phyloP scores from a whole-genome alignment of 257 asterid genomes.

The Salvia miltiorrhiza region DNA sequence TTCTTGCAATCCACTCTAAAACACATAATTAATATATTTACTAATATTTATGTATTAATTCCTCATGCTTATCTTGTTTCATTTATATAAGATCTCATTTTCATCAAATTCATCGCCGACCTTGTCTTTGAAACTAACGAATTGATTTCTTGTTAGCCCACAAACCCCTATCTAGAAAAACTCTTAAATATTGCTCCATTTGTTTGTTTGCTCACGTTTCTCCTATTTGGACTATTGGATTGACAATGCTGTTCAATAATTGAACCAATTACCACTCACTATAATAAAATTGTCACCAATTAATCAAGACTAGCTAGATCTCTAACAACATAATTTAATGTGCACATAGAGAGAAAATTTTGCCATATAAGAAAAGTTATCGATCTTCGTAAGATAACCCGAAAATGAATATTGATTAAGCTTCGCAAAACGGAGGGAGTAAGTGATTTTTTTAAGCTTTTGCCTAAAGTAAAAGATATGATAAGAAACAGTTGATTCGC shows the following conservation, averaged over 20 bases:
- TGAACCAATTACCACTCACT: background rate
- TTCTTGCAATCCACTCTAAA: conserved; percentile 53
- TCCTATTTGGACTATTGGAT: background rate
- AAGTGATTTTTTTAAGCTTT: too few relatives aligned
- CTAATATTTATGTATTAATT: background rate
- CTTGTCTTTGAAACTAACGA: conserved; percentile 19
- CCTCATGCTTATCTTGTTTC: background rate
- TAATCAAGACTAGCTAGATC: background rate
- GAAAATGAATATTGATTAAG: too few relatives aligned
- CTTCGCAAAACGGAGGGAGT: too few relatives aligned
- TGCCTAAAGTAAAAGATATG: too few relatives aligned
- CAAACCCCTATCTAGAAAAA: background rate
- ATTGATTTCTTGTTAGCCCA: conserved; percentile 24
- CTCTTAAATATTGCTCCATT: background rate
- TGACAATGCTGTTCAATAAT: background rate
- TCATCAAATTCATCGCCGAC: conserved; percentile 30
- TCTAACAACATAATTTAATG: too few relatives aligned
- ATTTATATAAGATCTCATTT: conserved; percentile 10
- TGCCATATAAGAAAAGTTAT: too few relatives aligned
- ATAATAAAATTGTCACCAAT: background rate
- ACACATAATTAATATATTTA: conserved; percentile 33
- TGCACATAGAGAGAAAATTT: too few relatives aligned
- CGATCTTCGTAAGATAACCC: too few relatives aligned
- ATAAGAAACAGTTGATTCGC: too few relatives aligned
- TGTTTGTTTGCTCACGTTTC: conserved; percentile 23